Conservation (phyloP, 2,329 filamentous ascomycete species). For the Ceratocystis diversiconidia region DNA sequence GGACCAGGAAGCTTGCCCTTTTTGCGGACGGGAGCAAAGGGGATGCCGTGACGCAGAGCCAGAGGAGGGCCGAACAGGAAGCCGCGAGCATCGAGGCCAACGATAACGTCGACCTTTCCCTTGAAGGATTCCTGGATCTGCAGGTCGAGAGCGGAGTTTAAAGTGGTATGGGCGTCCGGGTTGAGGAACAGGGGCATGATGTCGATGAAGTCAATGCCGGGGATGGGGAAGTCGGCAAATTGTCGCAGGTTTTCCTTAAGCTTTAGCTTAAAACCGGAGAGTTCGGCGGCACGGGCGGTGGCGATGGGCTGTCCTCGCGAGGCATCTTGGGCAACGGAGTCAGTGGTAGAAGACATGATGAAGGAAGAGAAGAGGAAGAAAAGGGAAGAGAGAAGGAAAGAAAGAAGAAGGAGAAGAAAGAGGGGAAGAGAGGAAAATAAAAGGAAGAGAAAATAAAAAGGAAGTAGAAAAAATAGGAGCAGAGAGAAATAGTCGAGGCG, state of each 20-base stretch:
- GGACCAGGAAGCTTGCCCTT: slow-evolving; percentile 88
- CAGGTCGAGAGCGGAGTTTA: slow-evolving; percentile 74
- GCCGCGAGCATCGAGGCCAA: slow-evolving; percentile 84
- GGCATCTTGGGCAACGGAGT: slow-evolving; percentile 37
- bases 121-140: slow-evolving; percentile 54
- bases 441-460: slow-evolving; percentile 2
- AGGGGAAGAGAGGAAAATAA: slow-evolving; percentile 1
- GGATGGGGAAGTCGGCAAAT: slow-evolving; percentile 81
- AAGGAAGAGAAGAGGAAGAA: slow-evolving; percentile 21
- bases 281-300: slow-evolving; percentile 48
- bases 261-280: slow-evolving; percentile 55
- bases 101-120: slow-evolving; percentile 68
- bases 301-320: slow-evolving; percentile 49
- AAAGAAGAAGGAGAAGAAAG: slow-evolving; percentile 21
- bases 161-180: slow-evolving; percentile 54
- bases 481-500: slow-evolving; percentile 1
- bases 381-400: slow-evolving; percentile 23
- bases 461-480: slow-evolving; percentile 9
- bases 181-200: slow-evolving; percentile 92
- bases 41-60: slow-evolving; percentile 66
- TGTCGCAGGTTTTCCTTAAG: slow-evolving; percentile 62
- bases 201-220: slow-evolving; percentile 92
- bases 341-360: slow-evolving; percentile 23
- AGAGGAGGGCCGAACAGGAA: slow-evolving; percentile 90
- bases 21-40: slow-evolving; percentile 90